Evolutionary conservation across 2,329 filamentous ascomycete genomes (phyloP), one percentile per base, ranked within the genome.

Genomic region (Rutstroemia sp.): DNA sequence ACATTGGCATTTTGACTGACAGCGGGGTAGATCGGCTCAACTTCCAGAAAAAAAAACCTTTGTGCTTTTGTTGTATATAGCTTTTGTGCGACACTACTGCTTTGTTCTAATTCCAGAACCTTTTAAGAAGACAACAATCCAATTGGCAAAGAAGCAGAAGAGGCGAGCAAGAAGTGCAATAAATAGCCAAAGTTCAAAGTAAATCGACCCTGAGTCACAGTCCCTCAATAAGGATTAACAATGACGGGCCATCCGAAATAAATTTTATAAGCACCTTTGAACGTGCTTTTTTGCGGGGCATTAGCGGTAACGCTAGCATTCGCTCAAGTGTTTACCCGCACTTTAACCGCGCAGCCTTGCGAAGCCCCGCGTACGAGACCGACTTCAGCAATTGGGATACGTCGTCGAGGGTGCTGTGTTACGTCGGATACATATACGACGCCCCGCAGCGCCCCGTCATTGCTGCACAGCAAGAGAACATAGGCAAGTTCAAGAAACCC

Each of bases 1-100:
- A 62, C 61, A 63, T 63, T 10, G 60, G 61, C 61, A 63, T 63
- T 23, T 52, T 17, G 49, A 30, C 27, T 38, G 42, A 59, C 51
- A 47, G 59, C 57, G 59, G 57, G 59, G 59, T 61, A 40, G 12
- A 6, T 27, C 23, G 9, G 5, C 23, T 47, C 14, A 47, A 23
- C 23, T 14, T 47, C 30, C 14, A 23, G 19, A 16, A 25, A 27
- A 14, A 40, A 16, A 27, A 46, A 27, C 21, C 21, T 47, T 30
- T 47, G 23, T n/a, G 25, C 25, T 27, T 27, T 27, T 27, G 9
- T 44, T 23, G 40, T 19, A 44, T 44, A n/a, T 21, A 19, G 7
- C 21, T 5, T 4, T 44, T 44, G n/a, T 44, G 21, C 14, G 10
- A n/a, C 9, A 12, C 10, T 12, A 17, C 23, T 17, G 8, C 21